Percentiles rank a stretch among this genome's conserved stretches.
These are phyloP conservation scores for Dactylellina drechsleri DNA, from an alignment of 2,329 filamentous ascomycete genomes.

Conservation along the genomic window DNA sequence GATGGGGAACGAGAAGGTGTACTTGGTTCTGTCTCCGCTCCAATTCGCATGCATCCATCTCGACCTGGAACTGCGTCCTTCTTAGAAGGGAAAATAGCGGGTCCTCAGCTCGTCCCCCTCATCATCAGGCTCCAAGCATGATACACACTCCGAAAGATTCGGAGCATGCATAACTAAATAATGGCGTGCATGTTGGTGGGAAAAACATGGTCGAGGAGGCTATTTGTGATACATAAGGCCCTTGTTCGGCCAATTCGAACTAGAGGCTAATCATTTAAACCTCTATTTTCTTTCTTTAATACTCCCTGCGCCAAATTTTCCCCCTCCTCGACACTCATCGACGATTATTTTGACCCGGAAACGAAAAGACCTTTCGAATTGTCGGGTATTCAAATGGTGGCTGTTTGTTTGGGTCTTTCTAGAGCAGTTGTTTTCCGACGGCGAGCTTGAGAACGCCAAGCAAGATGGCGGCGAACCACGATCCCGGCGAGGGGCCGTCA, in stretches of 20 bases:
- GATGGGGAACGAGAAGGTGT: constrained; percentile 13
- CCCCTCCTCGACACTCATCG: neutral
- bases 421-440: constrained; percentile 14
- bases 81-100: constrained; percentile 48
- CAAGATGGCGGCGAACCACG: constrained; percentile 24
- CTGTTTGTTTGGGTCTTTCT: constrained; percentile 13
- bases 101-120: constrained; percentile 45
- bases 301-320: neutral
- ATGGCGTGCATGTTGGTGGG: constrained; percentile 32
- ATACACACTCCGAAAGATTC: constrained; percentile 30
- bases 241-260: constrained; percentile 20
- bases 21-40: constrained; percentile 35
- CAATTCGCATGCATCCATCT: constrained; percentile 51
- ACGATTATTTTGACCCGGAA: neutral
- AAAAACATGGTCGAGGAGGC: constrained; percentile 18
- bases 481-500: constrained; percentile 27
- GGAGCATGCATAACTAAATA: constrained; percentile 25
- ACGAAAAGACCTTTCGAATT: neutral
- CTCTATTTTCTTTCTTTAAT: constrained; percentile 2
- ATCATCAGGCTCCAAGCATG: constrained; percentile 15
- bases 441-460: constrained; percentile 17
- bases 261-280: constrained; percentile 7
- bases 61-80: constrained; percentile 31
- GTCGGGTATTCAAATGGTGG: constrained; percentile 26
- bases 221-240: constrained; percentile 28